Percentiles rank a stretch among this genome's conserved stretches.
These are phyloP conservation scores for Mortierella polycephala DNA, from an alignment of 371 early-diverging fungal genomes.

Conservation along the genomic window DNA sequence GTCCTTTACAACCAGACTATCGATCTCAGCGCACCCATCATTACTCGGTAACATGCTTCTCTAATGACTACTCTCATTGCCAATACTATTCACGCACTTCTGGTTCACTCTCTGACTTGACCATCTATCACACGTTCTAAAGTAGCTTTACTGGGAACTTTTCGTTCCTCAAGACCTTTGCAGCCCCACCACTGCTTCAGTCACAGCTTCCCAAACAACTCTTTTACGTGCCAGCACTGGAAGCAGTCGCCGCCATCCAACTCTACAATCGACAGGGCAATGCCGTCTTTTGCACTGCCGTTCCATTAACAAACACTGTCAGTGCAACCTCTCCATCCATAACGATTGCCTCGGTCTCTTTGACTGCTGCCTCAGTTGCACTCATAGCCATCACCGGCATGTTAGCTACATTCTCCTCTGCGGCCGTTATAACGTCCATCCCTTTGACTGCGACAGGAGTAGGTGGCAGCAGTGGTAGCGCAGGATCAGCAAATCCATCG, in stretches of 20 bases:
- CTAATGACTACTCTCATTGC: neutral
- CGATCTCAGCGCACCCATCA: slow-evolving; percentile 3
- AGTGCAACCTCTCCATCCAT: slow-evolving; percentile 31
- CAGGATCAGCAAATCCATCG: neutral
- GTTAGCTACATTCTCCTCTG: slow-evolving; percentile 33
- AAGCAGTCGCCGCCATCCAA: slow-evolving; percentile 36
- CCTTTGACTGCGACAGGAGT: slow-evolving; percentile 13
- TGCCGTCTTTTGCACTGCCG: slow-evolving; percentile 30
- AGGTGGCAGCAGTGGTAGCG: slow-evolving; percentile 6
- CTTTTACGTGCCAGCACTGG: slow-evolving; percentile 41
- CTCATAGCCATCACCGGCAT: slow-evolving; percentile 24
- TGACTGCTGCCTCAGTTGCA: slow-evolving; percentile 24
- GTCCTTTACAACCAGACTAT: slow-evolving; percentile 38
- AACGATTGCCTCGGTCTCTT: slow-evolving; percentile 33
- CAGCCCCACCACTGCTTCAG: slow-evolving; percentile 27
- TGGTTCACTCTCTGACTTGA: no score
- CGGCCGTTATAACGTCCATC: slow-evolving; percentile 24
- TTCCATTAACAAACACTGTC: slow-evolving; percentile 36
- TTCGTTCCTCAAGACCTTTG: slow-evolving; percentile 32
- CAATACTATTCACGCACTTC: no score
- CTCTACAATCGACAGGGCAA: slow-evolving; percentile 22
- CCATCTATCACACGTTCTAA: no score
- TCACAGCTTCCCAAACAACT: slow-evolving; percentile 33
- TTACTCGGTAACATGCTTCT: slow-evolving; percentile 16
- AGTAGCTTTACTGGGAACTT: slow-evolving; percentile 30